These are phyloP conservation scores for Apiotrichum gracile DNA, from an alignment of 1,284 basidiomycete species.

Conservation along the genomic window DNA sequence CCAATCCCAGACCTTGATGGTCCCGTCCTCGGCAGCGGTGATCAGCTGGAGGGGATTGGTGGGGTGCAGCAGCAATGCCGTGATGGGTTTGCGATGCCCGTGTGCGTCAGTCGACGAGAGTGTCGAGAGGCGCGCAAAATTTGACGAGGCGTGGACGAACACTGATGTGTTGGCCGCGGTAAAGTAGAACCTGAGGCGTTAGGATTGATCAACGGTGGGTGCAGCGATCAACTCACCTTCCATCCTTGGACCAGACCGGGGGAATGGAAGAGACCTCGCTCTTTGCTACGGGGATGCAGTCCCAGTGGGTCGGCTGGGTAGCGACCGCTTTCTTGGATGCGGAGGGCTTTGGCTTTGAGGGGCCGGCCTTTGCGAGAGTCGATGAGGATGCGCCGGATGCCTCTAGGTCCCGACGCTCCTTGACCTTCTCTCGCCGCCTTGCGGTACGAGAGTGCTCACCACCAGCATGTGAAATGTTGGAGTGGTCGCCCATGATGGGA, in stretches of 20 bases:
- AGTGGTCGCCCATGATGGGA: constrained; percentile 17
- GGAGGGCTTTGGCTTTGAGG: constrained; percentile 8
- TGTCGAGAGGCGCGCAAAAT: constrained; percentile 70
- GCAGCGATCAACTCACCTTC: constrained; percentile 57
- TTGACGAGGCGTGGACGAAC: constrained; percentile 68
- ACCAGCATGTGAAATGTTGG: constrained; percentile 4
- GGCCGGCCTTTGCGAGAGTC: constrained; percentile 5
- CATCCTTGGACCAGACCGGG: constrained; percentile 76
- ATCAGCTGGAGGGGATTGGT: constrained; percentile 84
- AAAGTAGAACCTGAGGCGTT: constrained; percentile 70
- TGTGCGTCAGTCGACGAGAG: constrained; percentile 52
- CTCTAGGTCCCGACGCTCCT: constrained; percentile 16
- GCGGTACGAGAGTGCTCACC: background rate
- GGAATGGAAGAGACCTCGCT: constrained; percentile 60
- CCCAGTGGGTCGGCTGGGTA: no score
- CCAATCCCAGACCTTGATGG: constrained; percentile 87
- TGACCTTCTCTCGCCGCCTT: constrained; percentile 18
- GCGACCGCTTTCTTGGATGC: background rate
- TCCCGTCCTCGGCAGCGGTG: constrained; percentile 76
- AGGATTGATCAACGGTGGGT: background rate
- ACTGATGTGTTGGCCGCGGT: constrained; percentile 68
- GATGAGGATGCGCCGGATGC: background rate
- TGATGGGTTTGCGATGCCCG: constrained; percentile 58
- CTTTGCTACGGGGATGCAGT: constrained; percentile 56
- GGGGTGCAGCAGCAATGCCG: constrained; percentile 72